phyloP scores from a whole-genome alignment of 345 rosid species.

The Hibiscus trionum region DNA sequence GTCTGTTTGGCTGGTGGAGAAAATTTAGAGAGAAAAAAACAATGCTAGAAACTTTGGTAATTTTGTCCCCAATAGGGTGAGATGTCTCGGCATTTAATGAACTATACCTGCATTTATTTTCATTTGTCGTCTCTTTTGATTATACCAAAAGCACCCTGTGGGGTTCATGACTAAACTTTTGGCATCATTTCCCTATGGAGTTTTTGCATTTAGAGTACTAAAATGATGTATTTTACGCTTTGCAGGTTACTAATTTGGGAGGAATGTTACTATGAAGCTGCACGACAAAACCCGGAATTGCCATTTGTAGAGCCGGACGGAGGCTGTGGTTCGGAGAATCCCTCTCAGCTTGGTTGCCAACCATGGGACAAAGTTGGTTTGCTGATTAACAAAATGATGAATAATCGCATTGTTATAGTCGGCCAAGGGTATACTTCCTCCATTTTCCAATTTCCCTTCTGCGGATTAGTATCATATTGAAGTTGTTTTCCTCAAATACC shows the following conservation, averaged over 20 bases:
- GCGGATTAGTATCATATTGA: not conserved
- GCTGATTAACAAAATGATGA: conserved; percentile 68
- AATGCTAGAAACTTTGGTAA: not conserved
- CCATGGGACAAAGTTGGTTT: conserved; percentile 32
- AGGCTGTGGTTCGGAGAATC: conserved; percentile 23
- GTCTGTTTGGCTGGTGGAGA: conserved; percentile 16
- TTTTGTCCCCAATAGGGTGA: not conserved
- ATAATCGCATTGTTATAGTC: conserved; percentile 57
- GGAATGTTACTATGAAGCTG: conserved; percentile 53
- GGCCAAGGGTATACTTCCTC: conserved; percentile 75
- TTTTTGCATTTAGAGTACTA: not conserved
- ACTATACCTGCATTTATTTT: not conserved
- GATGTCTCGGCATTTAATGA: not conserved
- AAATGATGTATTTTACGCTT: not conserved
- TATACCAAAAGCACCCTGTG: not conserved
- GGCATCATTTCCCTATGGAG: not conserved
- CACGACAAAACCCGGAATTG: conserved; percentile 18
- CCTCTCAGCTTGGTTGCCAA: conserved; percentile 29
- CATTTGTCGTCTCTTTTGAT: not conserved
- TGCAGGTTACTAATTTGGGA: conserved; percentile 90
- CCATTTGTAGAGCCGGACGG: conserved; percentile 38
- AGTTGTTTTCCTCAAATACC: not conserved
- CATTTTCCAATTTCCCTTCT: not conserved
- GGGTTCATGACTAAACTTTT: not conserved
- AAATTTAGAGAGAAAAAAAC: conserved; percentile 2